These are phyloP conservation scores for Kazachstania viticola DNA, from an alignment of 805 yeast genomes.

Conservation along the genomic window DNA sequence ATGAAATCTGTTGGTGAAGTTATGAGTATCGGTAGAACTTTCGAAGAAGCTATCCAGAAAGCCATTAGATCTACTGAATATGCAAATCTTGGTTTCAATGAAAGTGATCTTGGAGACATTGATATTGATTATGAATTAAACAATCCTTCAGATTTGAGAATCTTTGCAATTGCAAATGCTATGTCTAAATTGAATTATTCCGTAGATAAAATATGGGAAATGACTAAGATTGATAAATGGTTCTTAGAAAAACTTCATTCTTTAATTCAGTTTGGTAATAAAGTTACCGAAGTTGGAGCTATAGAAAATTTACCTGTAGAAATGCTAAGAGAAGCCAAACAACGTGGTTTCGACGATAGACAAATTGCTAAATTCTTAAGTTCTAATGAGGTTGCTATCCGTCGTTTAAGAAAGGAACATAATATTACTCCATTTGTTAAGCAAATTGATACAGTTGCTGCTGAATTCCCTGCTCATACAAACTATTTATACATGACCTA, in stretches of 20 bases:
- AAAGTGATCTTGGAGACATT: constrained; percentile 78
- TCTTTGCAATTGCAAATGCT: constrained; percentile 94
- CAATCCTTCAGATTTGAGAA: constrained; percentile 94
- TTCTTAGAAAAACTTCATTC: constrained; percentile 77
- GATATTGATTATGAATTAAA: constrained; percentile 88
- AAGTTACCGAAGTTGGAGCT: constrained; percentile 44
- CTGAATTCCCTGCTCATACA: constrained; percentile 95
- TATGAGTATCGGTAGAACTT: constrained; percentile 94
- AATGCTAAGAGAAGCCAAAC: constrained; percentile 77
- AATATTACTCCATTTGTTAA: constrained; percentile 88
- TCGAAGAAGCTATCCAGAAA: constrained; percentile 95
- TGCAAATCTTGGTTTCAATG: constrained; percentile 87
- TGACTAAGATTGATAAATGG: constrained; percentile 94
- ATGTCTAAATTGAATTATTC: constrained; percentile 68
- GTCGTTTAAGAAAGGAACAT: constrained; percentile 76
- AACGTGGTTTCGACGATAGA: constrained; percentile 92
- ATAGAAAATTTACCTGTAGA: constrained; percentile 47
- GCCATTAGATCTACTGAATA: constrained; percentile 90
- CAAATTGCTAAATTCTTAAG: constrained; percentile 83
- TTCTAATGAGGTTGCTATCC: constrained; percentile 85
- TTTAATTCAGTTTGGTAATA: constrained; percentile 59
- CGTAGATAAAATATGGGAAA: constrained; percentile 82
- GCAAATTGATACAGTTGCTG: constrained; percentile 97
- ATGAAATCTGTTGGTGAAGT: constrained; percentile 99
- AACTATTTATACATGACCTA: constrained; percentile 92